Percentiles rank a stretch among this genome's conserved stretches.
phyloP scores from a whole-genome alignment of 371 early-diverging fungal genomes.

The Mucor indicus region DNA sequence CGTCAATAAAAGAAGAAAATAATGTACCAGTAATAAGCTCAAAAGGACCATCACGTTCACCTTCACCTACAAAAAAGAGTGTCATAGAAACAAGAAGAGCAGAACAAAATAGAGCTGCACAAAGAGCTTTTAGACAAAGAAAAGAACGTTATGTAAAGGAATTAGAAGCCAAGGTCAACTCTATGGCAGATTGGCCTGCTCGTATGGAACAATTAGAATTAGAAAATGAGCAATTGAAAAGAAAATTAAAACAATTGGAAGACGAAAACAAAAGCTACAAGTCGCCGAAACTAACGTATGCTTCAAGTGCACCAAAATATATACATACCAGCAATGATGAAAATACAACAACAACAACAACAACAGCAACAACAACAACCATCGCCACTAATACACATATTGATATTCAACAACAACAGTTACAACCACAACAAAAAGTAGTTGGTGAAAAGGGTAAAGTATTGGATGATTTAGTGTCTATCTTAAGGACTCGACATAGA shows the following conservation, averaged over 20 bases:
- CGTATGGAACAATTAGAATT: conserved; percentile 32
- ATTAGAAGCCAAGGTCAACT: conserved; percentile 56
- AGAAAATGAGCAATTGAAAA: conserved; percentile 28
- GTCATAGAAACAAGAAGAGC: conserved; percentile 43
- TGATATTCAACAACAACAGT: background rate
- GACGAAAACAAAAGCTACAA: conserved; percentile 3
- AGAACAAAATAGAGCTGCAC: conserved; percentile 69
- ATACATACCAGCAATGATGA: background rate
- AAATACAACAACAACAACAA: background rate
- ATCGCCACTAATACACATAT: background rate
- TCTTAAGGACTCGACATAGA: conserved; percentile 20
- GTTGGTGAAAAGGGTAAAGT: conserved; percentile 16
- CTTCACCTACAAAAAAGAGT: conserved; percentile 11
- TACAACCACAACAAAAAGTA: background rate
- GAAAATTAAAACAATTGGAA: conserved; percentile 19
- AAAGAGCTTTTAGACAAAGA: conserved; percentile 72
- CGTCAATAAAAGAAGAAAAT: no score
- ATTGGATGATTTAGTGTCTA: conserved; percentile 22
- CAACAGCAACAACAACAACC: background rate
- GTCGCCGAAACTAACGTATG: conserved; percentile 1
- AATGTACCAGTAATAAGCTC: no score
- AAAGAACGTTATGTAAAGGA: conserved; percentile 69
- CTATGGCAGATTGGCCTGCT: conserved; percentile 30
- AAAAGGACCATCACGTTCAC: conserved; percentile 16
- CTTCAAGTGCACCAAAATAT: no score